phyloP scores from a whole-genome alignment of 2,329 filamentous ascomycete genomes.

The Venturia effusa region DNA sequence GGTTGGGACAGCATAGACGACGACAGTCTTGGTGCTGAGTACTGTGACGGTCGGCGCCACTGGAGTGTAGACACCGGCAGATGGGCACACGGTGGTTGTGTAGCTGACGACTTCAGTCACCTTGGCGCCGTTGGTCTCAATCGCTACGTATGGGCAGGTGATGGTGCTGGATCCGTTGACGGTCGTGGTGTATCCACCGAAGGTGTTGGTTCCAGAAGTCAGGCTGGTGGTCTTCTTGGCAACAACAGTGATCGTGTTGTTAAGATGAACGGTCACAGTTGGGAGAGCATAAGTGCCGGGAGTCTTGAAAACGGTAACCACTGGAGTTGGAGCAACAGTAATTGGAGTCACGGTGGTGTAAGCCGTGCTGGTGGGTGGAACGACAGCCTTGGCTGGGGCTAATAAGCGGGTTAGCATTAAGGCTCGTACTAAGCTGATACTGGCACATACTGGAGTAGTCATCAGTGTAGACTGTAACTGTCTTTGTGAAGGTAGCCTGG shows the following conservation, averaged over 20 bases:
- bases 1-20: conserved; percentile 31
- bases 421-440: too few species aligned
- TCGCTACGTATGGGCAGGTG: conserved; percentile 58
- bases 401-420: conserved; percentile 10
- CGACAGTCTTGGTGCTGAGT: conserved; percentile 40
- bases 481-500: not conserved
- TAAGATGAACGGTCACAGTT: conserved; percentile 59
- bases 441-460: not conserved
- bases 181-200: conserved; percentile 62
- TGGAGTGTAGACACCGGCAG: conserved; percentile 59
- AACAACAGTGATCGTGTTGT: conserved; percentile 56
- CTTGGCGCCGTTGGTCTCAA: conserved; percentile 44
- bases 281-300: conserved; percentile 68
- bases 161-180: conserved; percentile 57
- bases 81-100: conserved; percentile 64
- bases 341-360: conserved; percentile 2
- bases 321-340: conserved; percentile 33
- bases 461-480: conserved; percentile 9
- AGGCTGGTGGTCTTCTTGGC: conserved; percentile 51
- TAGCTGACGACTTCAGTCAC: conserved; percentile 57
- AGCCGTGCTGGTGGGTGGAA: conserved; percentile 6
- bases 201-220: conserved; percentile 53
- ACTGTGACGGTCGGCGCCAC: conserved; percentile 57
- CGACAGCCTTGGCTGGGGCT: not conserved
- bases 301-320: conserved; percentile 45